Evolutionary conservation across 257 asterid species (phyloP), one percentile per base, ranked within the genome.

Genomic region (Thymus quinquecostatus): DNA sequence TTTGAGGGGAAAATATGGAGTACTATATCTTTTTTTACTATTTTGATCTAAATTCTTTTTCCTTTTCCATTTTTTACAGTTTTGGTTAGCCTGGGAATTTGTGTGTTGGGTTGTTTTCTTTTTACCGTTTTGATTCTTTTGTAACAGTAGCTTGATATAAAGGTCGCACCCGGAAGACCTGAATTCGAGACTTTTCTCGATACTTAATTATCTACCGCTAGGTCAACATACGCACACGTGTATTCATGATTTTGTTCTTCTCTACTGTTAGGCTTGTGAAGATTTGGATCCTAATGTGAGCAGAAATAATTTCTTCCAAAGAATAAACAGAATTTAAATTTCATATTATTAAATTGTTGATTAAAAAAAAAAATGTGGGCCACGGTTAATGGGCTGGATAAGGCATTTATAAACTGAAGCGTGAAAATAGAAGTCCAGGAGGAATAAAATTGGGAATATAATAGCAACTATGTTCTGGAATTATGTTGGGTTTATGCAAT

Each of bases 91-190:
- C 41, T 21, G 21, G 47, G 6, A 8, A 44, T 68, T 54, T 77
- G n/a, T 43, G 10, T n/a, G 2, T 1, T 47, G 12, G 1, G 8
- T 13, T 53, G n/a, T 6, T 1, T 30, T 11, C 4, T 14, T 2
- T 45, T 48, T 48, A 48, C 57, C 14, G 6, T 51, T 14, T 14
- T 70, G 69, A 80, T 80, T 80, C 68, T 76, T 76, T 74, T 60
- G 64, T 64, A 76, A 50, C 67, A 49, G 3, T 73, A 27, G 8
- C 75, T 76, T 51, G 66, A 38, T 38, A 21, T 21, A 21, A 21
- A 21, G 21, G 21, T 21, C 21, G 21, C 21, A 21, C 21, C 21
- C 21, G 21, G 21, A 21, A 21, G 21, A 21, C 21, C 21, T 21
- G 21, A 21, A 21, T 21, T 21, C 21, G 21, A 21, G 21, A 21